Evolutionary conservation across 2,329 filamentous ascomycete genomes (phyloP).

Genomic region (Penicillium thymicola): DNA sequence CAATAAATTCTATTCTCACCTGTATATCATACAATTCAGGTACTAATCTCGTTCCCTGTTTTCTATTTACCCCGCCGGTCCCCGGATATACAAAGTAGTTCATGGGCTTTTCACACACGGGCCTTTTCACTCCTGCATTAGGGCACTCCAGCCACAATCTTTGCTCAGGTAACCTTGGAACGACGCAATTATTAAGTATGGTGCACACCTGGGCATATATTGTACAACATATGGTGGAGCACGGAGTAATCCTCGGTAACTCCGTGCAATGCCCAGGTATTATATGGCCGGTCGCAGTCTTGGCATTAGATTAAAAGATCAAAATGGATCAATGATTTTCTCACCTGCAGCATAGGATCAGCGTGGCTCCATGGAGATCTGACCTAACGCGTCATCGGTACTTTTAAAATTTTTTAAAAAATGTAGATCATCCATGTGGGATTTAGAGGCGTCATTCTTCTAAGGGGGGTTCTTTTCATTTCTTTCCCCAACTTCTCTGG

Average conservation of each 20-base stretch:
- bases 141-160: not conserved
- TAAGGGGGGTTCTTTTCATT: not conserved
- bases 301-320: conserved; percentile 4
- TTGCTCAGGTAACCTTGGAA: not conserved
- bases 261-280: not conserved
- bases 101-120: not conserved
- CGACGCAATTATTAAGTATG: not conserved
- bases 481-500: not conserved
- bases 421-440: conserved; percentile 4
- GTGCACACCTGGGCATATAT: too few species aligned
- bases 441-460: too few species aligned
- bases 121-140: conserved; percentile 1
- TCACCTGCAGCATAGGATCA: conserved; percentile 1
- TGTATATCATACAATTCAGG: not conserved
- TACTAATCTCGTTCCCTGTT: not conserved
- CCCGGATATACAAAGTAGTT: not conserved
- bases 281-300: not conserved
- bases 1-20: too few species aligned
- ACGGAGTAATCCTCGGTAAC: not conserved
- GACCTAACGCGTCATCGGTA: not conserved
- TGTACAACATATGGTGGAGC: not conserved
- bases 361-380: conserved; percentile 1
- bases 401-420: not conserved
- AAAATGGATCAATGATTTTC: not conserved
- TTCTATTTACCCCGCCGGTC: not conserved